phyloP scores from a whole-genome alignment of 768 basidiomycete species.

The Rubroboletus satanas region DNA sequence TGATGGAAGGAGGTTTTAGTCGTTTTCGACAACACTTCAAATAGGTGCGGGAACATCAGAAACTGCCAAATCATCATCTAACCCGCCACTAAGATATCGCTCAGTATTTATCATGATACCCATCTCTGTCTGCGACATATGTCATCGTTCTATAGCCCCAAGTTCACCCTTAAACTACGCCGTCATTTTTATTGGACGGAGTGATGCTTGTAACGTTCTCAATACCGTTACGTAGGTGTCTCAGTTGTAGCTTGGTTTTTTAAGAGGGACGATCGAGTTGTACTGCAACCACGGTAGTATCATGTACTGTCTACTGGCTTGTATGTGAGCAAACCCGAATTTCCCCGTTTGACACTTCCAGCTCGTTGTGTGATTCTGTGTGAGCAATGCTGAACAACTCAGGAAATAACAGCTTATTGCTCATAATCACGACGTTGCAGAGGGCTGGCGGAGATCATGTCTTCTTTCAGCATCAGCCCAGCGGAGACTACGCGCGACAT shows the following conservation, averaged over 20 bases:
- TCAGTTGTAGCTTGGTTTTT: conserved; percentile 9
- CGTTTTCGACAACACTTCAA: background rate
- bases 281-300: conserved; percentile 1
- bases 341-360: background rate
- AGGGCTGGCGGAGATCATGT: background rate
- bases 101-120: conserved; percentile 19
- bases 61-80: background rate
- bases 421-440: background rate
- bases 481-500: too few relatives aligned
- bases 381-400: background rate
- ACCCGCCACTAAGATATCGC: background rate
- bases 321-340: background rate
- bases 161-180: background rate
- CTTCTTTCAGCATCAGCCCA: too few relatives aligned
- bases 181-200: conserved; percentile 1
- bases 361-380: background rate
- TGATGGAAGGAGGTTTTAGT: conserved; percentile 21
- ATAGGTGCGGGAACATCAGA: conserved; percentile 11
- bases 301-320: conserved; percentile 5
- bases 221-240: background rate
- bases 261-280: conserved; percentile 1
- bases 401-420: background rate
- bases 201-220: conserved; percentile 11
- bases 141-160: background rate
- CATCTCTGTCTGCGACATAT: conserved; percentile 3